These are phyloP conservation scores for Rossbeevera mucosa DNA, from an alignment of 768 basidiomycete species.

Conservation along the genomic window DNA sequence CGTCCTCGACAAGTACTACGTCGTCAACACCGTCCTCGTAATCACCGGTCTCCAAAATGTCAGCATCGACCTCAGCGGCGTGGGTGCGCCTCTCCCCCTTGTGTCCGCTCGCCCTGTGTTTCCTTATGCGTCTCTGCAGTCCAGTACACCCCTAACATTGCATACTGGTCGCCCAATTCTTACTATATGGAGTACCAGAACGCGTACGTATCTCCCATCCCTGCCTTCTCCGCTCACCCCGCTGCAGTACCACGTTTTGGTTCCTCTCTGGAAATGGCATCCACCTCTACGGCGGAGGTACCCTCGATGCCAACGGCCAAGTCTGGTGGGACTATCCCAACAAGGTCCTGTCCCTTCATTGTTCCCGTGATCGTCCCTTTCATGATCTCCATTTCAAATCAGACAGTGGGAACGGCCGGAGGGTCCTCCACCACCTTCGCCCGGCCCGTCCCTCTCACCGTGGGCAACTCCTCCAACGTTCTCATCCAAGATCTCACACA, in stretches of 20 bases:
- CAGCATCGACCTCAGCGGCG: slow-evolving; percentile 36
- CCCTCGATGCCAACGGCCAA: slow-evolving; percentile 44
- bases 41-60: slow-evolving; percentile 36
- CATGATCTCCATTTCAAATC: neutral
- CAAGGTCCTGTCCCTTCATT: slow-evolving; percentile 17
- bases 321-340: slow-evolving; percentile 35
- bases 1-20: slow-evolving; percentile 32
- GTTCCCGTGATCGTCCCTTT: neutral
- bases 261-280: slow-evolving; percentile 35
- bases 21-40: slow-evolving; percentile 38
- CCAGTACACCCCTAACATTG: slow-evolving; percentile 37
- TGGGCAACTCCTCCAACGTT: slow-evolving; percentile 41
- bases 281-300: slow-evolving; percentile 40
- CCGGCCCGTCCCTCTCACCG: slow-evolving; percentile 41
- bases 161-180: slow-evolving; percentile 38
- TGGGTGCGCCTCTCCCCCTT: slow-evolving; percentile 20
- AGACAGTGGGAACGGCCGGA: slow-evolving; percentile 38
- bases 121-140: slow-evolving; percentile 15
- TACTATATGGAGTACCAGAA: slow-evolving; percentile 42
- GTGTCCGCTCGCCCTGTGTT: neutral
- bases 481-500: slow-evolving; percentile 37
- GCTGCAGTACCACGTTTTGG: slow-evolving; percentile 37
- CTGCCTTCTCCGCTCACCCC: neutral
- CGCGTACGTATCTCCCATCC: slow-evolving; percentile 24
- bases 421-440: slow-evolving; percentile 41